phyloP scores from a whole-genome alignment of 2,329 filamentous ascomycete species.

The Albophoma yamanashiensis region DNA sequence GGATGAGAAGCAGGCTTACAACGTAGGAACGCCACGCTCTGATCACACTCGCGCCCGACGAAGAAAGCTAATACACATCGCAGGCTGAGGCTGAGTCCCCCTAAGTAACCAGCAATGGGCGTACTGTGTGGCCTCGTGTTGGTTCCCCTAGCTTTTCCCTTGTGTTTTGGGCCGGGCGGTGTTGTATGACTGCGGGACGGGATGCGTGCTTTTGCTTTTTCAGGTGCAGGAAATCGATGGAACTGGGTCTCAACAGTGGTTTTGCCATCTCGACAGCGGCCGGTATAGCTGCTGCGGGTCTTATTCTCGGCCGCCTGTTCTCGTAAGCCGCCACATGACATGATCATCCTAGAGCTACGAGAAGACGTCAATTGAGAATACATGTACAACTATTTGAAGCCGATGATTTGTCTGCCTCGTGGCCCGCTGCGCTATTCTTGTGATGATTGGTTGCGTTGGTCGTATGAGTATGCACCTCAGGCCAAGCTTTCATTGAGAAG shows the following conservation, averaged over 20 bases:
- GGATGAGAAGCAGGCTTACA: constrained; percentile 92
- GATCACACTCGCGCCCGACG: background rate
- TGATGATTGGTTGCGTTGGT: background rate
- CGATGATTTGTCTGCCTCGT: background rate
- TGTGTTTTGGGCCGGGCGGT: constrained; percentile 28
- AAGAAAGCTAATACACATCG: constrained; percentile 14
- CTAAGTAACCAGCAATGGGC: constrained; percentile 10
- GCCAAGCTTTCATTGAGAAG: background rate
- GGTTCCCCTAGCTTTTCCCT: constrained; percentile 7
- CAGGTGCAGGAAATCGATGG: constrained; percentile 21
- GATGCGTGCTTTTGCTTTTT: constrained; percentile 25
- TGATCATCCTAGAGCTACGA: constrained; percentile 11
- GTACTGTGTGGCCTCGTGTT: background rate
- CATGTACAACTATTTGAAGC: constrained; percentile 13
- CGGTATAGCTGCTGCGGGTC: constrained; percentile 15
- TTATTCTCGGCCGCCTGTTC: constrained; percentile 7
- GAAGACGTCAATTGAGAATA: constrained; percentile 14
- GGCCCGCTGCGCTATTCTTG: background rate
- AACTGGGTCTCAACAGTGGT: constrained; percentile 20
- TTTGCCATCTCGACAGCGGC: constrained; percentile 20
- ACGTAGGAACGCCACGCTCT: constrained; percentile 44
- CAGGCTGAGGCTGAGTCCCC: constrained; percentile 48
- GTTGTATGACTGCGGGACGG: constrained; percentile 31
- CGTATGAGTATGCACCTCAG: background rate
- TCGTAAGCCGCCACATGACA: constrained; percentile 12